Evolutionary conservation across 495 filamentous ascomycete species (phyloP).

Genomic region (Penicillium simplicissimum): DNA sequence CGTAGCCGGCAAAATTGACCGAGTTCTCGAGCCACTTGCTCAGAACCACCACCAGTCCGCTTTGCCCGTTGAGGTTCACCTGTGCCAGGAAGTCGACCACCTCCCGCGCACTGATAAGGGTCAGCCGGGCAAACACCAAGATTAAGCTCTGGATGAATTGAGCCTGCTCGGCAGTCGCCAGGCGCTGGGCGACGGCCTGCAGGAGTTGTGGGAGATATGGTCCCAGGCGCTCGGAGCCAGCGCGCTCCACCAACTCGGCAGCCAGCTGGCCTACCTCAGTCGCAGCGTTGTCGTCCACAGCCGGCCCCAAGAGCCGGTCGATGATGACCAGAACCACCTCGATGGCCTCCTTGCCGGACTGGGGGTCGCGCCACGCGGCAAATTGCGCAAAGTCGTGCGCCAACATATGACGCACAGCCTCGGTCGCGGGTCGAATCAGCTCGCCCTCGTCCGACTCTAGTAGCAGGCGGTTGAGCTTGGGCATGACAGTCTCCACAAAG

Average conservation of each 20-base stretch:
- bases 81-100: slow-evolving; percentile 89
- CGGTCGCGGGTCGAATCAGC: slow-evolving; percentile 80
- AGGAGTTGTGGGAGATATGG: slow-evolving; percentile 90
- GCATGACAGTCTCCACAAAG: slow-evolving; percentile 81
- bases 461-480: slow-evolving; percentile 80
- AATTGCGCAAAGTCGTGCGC: slow-evolving; percentile 85
- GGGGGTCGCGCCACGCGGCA: slow-evolving; percentile 71
- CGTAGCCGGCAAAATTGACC: slow-evolving; percentile 92
- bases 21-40: slow-evolving; percentile 97
- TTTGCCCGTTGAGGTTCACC: slow-evolving; percentile 69
- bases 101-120: slow-evolving; percentile 78
- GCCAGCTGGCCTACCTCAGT: slow-evolving; percentile 93
- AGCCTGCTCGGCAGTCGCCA: slow-evolving; percentile 76
- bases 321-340: slow-evolving; percentile 90
- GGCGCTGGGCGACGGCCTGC: slow-evolving; percentile 80
- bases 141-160: slow-evolving; percentile 91
- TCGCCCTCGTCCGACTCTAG: slow-evolving; percentile 80
- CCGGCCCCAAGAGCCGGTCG: slow-evolving; percentile 81
- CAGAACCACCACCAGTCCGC: slow-evolving; percentile 82
- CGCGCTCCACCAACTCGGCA: slow-evolving; percentile 92
- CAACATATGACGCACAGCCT: slow-evolving; percentile 83
- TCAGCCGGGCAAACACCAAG: slow-evolving; percentile 89
- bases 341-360: slow-evolving; percentile 76
- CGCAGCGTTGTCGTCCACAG: slow-evolving; percentile 86
- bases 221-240: slow-evolving; percentile 83